phyloP scores from a whole-genome alignment of 2,329 filamentous ascomycete genomes.

The Paracorniculantispora psalliotae region DNA sequence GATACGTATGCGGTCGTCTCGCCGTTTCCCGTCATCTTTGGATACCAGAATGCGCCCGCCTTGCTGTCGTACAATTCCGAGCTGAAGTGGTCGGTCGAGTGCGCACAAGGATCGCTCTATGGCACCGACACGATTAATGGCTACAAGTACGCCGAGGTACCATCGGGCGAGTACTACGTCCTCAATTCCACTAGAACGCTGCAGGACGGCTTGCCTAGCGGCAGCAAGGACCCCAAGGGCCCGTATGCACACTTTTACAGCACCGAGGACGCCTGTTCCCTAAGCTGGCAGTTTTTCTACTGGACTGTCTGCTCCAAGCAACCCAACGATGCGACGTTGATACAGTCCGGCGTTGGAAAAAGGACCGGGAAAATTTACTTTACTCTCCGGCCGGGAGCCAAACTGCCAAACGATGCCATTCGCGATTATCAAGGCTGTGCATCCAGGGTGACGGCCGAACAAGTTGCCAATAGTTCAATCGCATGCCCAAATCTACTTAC shows the following conservation, averaged over 20 bases:
- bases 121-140: not conserved
- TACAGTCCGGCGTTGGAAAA: conserved; percentile 6
- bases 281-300: conserved; percentile 1
- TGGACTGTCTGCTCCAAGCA: conserved; percentile 1
- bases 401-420: conserved; percentile 11
- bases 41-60: conserved; percentile 6
- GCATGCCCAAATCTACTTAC: conserved; percentile 4
- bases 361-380: conserved; percentile 7
- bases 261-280: not conserved
- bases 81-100: conserved; percentile 6
- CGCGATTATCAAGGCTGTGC: conserved; percentile 9
- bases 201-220: not conserved
- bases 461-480: not conserved
- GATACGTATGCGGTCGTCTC: conserved; percentile 8
- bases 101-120: not conserved
- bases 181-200: not conserved
- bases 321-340: not conserved
- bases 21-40: conserved; percentile 12
- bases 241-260: not conserved
- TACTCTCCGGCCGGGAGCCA: not conserved
- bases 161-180: not conserved
- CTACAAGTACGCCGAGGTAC: conserved; percentile 1
- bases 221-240: not conserved
- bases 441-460: not conserved
- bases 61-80: conserved; percentile 1